Percentiles rank a stretch among this genome's conserved stretches.
Conservation (phyloP, 2,329 filamentous ascomycete species). For the Aaosphaeria pasadenensis region DNA sequence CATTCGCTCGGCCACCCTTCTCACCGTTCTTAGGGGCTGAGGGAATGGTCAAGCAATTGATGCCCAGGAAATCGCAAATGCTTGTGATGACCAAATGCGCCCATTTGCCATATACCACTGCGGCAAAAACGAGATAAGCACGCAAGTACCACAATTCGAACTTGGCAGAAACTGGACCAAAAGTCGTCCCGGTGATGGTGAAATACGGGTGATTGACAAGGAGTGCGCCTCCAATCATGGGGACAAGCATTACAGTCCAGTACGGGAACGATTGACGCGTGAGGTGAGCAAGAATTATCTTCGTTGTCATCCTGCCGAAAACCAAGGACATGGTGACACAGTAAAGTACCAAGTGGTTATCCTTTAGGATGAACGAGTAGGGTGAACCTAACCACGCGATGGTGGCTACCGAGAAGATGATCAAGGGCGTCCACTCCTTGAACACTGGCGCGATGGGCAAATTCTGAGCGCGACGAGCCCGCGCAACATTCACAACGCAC, state of each 20-base stretch:
- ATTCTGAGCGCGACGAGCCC: constrained; percentile 68
- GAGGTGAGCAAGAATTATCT: constrained; percentile 95
- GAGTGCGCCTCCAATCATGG: constrained; percentile 80
- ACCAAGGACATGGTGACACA: constrained; percentile 95
- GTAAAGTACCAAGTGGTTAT: constrained; percentile 89
- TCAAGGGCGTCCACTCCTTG: constrained; percentile 90
- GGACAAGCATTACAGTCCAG: constrained; percentile 89
- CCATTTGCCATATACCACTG: constrained; percentile 89
- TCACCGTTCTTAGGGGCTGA: constrained; percentile 17
- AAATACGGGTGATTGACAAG: constrained; percentile 79
- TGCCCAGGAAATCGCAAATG: constrained; percentile 89
- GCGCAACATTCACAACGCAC: constrained; percentile 81
- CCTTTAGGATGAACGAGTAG: constrained; percentile 72
- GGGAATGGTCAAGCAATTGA: constrained; percentile 87
- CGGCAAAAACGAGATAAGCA: constrained; percentile 77
- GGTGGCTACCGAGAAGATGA: constrained; percentile 72
- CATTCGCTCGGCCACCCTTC: constrained; percentile 24
- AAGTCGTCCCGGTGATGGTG: constrained; percentile 32
- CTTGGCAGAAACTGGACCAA: constrained; percentile 61
- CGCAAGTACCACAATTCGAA: constrained; percentile 79
- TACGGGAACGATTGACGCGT: constrained; percentile 92
- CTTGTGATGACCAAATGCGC: constrained; percentile 84
- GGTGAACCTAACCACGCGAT: constrained; percentile 87
- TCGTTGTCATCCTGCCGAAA: constrained; percentile 96
- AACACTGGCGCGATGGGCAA: constrained; percentile 80